phyloP scores from a whole-genome alignment of 768 basidiomycete genomes.

The Rhodotorula kratochvilovae region DNA sequence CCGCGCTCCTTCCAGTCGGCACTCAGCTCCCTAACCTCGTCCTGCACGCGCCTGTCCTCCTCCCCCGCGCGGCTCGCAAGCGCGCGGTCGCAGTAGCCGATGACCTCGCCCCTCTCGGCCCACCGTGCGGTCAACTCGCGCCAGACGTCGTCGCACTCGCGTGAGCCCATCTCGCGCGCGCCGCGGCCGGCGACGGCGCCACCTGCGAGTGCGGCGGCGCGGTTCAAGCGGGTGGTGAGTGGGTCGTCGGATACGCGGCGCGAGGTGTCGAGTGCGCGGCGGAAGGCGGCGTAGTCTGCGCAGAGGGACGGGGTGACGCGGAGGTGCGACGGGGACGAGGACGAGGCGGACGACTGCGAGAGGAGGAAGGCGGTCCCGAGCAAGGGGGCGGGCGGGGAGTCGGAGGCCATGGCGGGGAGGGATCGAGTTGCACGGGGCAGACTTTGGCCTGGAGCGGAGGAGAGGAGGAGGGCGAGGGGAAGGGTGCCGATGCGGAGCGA shows the following conservation, averaged over 20 bases:
- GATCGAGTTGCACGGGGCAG: too few species aligned
- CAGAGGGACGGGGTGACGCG: constrained; percentile 19
- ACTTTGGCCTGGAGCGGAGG: too few species aligned
- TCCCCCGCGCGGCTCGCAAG: neutral
- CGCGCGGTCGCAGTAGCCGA: constrained; percentile 24
- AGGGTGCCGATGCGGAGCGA: too few species aligned
- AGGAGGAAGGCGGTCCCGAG: constrained; percentile 24
- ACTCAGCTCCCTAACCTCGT: constrained; percentile 9
- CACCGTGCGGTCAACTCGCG: neutral
- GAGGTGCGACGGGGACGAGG: constrained; percentile 5
- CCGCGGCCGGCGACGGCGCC: neutral
- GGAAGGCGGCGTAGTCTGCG: neutral
- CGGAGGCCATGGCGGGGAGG: neutral
- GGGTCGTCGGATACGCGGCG: constrained; percentile 19
- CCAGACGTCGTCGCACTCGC: constrained; percentile 28
- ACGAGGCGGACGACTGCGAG: constrained; percentile 5
- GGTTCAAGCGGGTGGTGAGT: constrained; percentile 24
- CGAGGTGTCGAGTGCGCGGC: constrained; percentile 3
- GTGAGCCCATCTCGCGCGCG: neutral
- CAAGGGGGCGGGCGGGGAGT: constrained; percentile 15
- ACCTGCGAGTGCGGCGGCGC: constrained; percentile 5
- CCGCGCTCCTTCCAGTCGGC: constrained; percentile 17
- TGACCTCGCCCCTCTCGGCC: constrained; percentile 8
- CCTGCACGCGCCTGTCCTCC: too few species aligned
- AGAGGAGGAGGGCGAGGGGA: neutral